phyloP scores from a whole-genome alignment of 306 rosid species.

The Casuarina equisetifolia region DNA sequence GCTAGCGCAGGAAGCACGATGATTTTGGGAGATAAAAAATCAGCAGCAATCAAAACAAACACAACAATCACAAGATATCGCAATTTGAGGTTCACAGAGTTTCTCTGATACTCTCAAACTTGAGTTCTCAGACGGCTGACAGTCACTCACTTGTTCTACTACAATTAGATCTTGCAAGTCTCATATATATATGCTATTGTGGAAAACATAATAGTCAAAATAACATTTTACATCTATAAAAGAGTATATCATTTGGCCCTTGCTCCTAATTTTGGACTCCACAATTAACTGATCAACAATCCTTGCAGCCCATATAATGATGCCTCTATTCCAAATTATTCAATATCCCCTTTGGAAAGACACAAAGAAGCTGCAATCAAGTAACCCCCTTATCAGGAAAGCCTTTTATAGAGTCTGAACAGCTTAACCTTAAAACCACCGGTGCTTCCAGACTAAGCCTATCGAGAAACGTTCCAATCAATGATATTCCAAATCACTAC shows the following conservation, averaged over 20 bases:
- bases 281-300: not conserved
- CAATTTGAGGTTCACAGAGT: no score
- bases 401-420: not conserved
- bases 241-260: no score
- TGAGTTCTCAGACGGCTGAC: no score
- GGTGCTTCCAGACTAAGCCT: not conserved
- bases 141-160: no score
- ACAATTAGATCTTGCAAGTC: no score
- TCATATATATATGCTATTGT: no score
- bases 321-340: not conserved
- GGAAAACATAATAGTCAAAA: no score
- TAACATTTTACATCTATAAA: no score
- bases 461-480: not conserved
- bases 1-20: not conserved
- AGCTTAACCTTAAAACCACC: not conserved
- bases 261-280: no score
- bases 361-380: not conserved
- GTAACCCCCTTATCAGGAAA: not conserved
- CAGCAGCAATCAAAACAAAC: no score
- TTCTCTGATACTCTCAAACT: no score
- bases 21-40: not conserved
- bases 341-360: not conserved
- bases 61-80: no score
- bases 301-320: not conserved
- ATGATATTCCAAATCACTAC: not conserved